Percentiles rank a stretch among this genome's conserved stretches.
Evolutionary conservation across 768 basidiomycete genomes (phyloP).

Genomic region (Tricholomella constricta): DNA sequence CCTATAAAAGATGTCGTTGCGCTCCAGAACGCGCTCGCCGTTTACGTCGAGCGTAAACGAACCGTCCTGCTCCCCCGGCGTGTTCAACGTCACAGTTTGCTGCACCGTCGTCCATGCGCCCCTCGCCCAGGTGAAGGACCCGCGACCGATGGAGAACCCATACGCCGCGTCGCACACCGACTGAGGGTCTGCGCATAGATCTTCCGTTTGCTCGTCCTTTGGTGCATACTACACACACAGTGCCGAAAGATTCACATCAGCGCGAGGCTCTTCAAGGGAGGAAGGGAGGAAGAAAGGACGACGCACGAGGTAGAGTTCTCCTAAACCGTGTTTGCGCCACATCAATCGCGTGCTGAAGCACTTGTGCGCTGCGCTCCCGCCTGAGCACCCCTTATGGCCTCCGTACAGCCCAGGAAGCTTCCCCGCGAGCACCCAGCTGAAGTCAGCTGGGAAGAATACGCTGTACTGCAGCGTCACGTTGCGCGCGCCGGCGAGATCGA

Average conservation of each 20-base stretch:
- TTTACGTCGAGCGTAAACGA: slow-evolving; percentile 65
- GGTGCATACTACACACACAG: slow-evolving; percentile 62
- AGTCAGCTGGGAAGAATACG: slow-evolving; percentile 75
- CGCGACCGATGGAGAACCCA: slow-evolving; percentile 76
- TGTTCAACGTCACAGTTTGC: slow-evolving; percentile 76
- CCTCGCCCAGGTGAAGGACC: slow-evolving; percentile 59
- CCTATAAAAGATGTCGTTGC: slow-evolving; percentile 65
- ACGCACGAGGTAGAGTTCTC: slow-evolving; percentile 77
- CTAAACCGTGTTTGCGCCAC: slow-evolving; percentile 70
- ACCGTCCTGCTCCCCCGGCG: slow-evolving; percentile 72
- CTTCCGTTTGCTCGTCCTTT: slow-evolving; percentile 63
- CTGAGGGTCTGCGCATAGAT: slow-evolving; percentile 56
- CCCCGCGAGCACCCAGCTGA: slow-evolving; percentile 79
- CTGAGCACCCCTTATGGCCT: slow-evolving; percentile 68
- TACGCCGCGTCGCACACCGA: slow-evolving; percentile 68
- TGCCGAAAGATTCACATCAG: background rate
- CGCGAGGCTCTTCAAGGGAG: no score
- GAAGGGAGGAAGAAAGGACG: background rate
- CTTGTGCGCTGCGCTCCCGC: slow-evolving; percentile 65
- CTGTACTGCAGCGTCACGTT: slow-evolving; percentile 67
- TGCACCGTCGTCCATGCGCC: slow-evolving; percentile 72
- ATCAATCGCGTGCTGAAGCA: slow-evolving; percentile 88
- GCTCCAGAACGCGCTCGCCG: slow-evolving; percentile 51
- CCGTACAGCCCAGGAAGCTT: slow-evolving; percentile 85
- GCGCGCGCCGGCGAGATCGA: slow-evolving; percentile 44